Base-by-base conservation (phyloP, 2,329 filamentous ascomycete genomes). In the Hortaea sp. region DNA sequence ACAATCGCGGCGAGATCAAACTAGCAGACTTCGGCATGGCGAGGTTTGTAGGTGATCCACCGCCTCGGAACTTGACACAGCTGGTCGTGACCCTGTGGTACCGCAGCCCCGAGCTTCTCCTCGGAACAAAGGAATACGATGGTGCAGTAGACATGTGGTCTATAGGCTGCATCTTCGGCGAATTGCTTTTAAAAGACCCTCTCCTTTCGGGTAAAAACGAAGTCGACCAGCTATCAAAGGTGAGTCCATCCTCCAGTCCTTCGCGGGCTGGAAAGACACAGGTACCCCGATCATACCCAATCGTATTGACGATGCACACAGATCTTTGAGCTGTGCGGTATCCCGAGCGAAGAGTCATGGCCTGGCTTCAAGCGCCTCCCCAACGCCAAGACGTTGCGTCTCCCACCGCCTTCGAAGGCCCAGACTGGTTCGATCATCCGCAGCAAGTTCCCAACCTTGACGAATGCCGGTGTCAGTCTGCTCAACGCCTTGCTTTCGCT, bases 21-120 rank as follows among this genome's bases (percentile, higher is more conserved):
- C 83, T 98, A 53, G 92, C 92, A 49, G 92, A 98, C 68, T 98
- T 98, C 63, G 92, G 92, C 65, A 95, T 98, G 88, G 90, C 92
- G 3, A 79, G 92, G 29, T 92, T 92, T 68, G 85, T 85, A 46
- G 85, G 85, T 43, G 81, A 87, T 56, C 88, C 90, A 4, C 74
- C 81, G 0, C 72, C 74, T 4, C 76, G 81, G 1, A 84, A 85
- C 52, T 76, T 97, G 49, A 97, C 92, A 2, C 85, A 90, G 62
- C 78, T 97, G 41, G 92, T 98, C 51, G 90, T 97, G 12, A 98
- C 92, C 5, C 77, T 98, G 5, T 98, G 92, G 92, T 98, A 98
- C 66, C 85, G 92, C 47, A 78, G 86, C 0, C 92, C 92, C 0
- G 92, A 97, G 67, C 77, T 97, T 7, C 76, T 98, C 1, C 79